These are phyloP conservation scores for Solanum stenotomum DNA, from an alignment of 257 asterid genomes.

Conservation along the genomic window DNA sequence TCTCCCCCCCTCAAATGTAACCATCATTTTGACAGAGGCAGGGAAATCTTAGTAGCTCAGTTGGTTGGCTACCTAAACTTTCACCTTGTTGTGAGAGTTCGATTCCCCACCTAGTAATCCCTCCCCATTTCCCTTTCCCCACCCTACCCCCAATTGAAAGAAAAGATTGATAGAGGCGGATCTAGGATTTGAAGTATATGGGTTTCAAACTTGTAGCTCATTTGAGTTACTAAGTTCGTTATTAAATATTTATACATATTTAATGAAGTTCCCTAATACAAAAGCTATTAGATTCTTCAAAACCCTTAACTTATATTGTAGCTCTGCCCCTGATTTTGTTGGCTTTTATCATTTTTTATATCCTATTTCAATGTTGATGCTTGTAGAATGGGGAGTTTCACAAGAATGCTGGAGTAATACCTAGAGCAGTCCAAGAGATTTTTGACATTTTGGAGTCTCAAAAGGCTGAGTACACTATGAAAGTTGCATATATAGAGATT, in stretches of 20 bases:
- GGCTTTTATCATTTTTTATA: neutral
- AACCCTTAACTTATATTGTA: neutral
- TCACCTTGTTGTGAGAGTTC: neutral
- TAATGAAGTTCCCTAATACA: neutral
- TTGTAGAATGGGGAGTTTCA: slow-evolving; percentile 29
- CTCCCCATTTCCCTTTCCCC: too few relatives aligned
- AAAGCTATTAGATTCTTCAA: neutral
- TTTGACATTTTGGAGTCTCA: slow-evolving; percentile 33
- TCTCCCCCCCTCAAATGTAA: neutral
- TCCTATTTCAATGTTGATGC: neutral
- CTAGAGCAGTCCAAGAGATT: slow-evolving; percentile 45
- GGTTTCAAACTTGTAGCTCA: neutral
- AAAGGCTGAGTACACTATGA: slow-evolving; percentile 39
- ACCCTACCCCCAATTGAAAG: too few relatives aligned
- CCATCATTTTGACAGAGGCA: neutral
- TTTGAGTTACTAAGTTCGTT: neutral
- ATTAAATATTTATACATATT: neutral
- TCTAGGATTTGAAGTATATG: neutral
- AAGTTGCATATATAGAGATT: slow-evolving; percentile 45
- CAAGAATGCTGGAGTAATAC: slow-evolving; percentile 41
- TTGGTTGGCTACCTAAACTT: neutral
- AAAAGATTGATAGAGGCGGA: neutral
- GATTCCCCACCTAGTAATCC: neutral
- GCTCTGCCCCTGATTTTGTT: neutral
- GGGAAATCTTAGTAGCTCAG: neutral